phyloP scores from a whole-genome alignment of 1,284 basidiomycete species.

The Rhodotorula mucilaginosa region DNA sequence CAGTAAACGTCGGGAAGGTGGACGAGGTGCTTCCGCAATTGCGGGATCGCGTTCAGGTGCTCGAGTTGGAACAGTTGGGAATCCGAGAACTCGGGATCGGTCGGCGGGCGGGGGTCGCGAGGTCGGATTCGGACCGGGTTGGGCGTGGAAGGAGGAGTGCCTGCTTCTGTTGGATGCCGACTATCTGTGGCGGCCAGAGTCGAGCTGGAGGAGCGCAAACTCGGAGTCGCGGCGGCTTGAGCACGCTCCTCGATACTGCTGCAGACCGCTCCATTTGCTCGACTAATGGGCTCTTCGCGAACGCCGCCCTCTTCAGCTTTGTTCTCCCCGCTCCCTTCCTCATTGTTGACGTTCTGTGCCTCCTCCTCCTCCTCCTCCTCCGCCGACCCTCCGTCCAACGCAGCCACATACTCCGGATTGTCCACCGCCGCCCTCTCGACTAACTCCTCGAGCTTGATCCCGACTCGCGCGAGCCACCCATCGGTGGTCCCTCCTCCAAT shows the following conservation, averaged over 20 bases:
- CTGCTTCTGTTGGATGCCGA: neutral
- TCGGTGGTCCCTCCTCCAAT: slow-evolving; percentile 12
- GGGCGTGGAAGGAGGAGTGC: neutral
- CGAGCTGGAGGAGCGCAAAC: too few species aligned
- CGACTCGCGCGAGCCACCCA: slow-evolving; percentile 27
- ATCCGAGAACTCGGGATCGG: slow-evolving; percentile 34
- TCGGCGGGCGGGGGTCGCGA: slow-evolving; percentile 8
- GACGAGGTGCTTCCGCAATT: slow-evolving; percentile 35
- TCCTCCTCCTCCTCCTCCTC: neutral
- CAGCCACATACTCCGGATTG: slow-evolving; percentile 27
- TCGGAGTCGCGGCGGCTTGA: too few species aligned
- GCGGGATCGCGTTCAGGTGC: slow-evolving; percentile 33
- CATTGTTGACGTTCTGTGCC: neutral
- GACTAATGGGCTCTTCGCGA: neutral
- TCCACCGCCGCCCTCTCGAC: slow-evolving; percentile 24
- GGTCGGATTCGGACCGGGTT: neutral
- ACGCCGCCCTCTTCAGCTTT: neutral
- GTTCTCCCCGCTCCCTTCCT: neutral
- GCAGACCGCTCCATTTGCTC: neutral
- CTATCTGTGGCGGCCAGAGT: too few species aligned
- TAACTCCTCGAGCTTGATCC: slow-evolving; percentile 21
- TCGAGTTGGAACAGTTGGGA: slow-evolving; percentile 34
- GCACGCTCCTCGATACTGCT: too few species aligned
- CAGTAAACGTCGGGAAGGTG: slow-evolving; percentile 34
- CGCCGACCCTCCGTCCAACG: neutral